Base-by-base conservation (phyloP, 345 rosid genomes). In the Gossypium rotundifolium region DNA sequence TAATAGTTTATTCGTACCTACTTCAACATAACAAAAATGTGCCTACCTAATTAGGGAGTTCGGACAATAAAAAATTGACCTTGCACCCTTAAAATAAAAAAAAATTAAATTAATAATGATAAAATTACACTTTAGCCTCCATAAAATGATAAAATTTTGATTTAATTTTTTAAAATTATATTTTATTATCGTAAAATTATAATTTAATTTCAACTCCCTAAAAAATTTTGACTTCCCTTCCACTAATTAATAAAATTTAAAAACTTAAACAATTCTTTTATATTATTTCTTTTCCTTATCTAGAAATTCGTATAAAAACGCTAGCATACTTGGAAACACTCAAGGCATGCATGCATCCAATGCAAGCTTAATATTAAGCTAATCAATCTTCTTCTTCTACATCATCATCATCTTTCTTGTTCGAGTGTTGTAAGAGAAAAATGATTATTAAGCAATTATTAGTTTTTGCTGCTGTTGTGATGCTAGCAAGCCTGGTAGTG, bases 181-280 rank as follows among this genome's bases (percentile, higher is more conserved):
- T 33, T 33, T 33, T 33, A 33, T 0, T 33, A 33, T 33, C 0
- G 1, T 33, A 33, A 33, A 29, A 33, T 33, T 33, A 33, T 0
- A 33, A 4, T 33, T 33, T 33, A 33, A 33, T 33, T 33, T 33
- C 38, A 1, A 4, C 6, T 6, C 4, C 5, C 0, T 4, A 33
- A 29, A 3, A 3, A 3, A 0, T 0, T 33, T 33, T 33, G 0
- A 0, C 6, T 33, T 4, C 1, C 33, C 6, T 0, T 0, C 6
- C 0, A 4, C 38, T 33, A 33, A 33, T 33, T 33, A 33, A 33
- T 33, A 33, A 33, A 33, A 33, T 4, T 33, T 33, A 33, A 33
- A 4, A 33, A 33, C 38, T 33, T 4, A 33, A 33, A 33, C 38
- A 33, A 33, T 33, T 6, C 6, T 33, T 4, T 33, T 33, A 33